phyloP scores from a whole-genome alignment of 306 rosid species.

The Inga leiocalycina region DNA sequence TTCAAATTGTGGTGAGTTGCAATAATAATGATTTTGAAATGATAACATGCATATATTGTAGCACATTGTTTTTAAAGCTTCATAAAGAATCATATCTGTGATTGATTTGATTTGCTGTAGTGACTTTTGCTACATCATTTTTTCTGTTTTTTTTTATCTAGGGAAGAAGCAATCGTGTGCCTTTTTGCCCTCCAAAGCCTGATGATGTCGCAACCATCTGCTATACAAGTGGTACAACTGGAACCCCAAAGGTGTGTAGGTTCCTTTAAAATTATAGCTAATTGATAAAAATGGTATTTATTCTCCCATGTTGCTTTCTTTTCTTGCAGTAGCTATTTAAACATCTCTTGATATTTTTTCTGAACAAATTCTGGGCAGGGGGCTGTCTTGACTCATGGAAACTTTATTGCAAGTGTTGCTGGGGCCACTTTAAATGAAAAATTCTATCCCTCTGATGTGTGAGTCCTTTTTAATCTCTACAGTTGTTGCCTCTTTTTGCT shows the following conservation, averaged over 20 bases:
- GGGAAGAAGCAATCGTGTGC: slow-evolving; percentile 79
- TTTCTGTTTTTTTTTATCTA: slow-evolving; percentile 49
- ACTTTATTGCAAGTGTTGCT: slow-evolving; percentile 87
- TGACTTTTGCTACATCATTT: slow-evolving; percentile 21
- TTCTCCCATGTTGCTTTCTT: slow-evolving; percentile 12
- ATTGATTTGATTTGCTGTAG: slow-evolving; percentile 33
- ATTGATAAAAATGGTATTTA: slow-evolving; percentile 33
- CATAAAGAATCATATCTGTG: slow-evolving; percentile 20
- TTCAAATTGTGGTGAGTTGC: not conserved
- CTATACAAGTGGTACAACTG: slow-evolving; percentile 99
- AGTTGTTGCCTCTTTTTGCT: slow-evolving; percentile 15
- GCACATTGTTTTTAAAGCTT: slow-evolving; percentile 13
- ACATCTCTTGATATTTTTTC: slow-evolving; percentile 33
- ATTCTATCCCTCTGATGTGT: slow-evolving; percentile 83
- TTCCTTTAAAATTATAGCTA: slow-evolving; percentile 26
- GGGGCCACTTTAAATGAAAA: slow-evolving; percentile 57
- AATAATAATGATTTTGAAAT: not conserved
- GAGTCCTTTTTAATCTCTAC: slow-evolving; percentile 41
- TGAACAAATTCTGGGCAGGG: slow-evolving; percentile 64
- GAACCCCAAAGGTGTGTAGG: slow-evolving; percentile 85
- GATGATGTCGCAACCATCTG: slow-evolving; percentile 90
- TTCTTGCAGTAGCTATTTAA: slow-evolving; percentile 22
- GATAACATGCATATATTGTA: not conserved
- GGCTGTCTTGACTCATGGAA: slow-evolving; percentile 85
- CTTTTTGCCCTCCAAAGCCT: slow-evolving; percentile 83